Conservation (phyloP, 2,329 filamentous ascomycete species). For the Aspergillus sp. region DNA sequence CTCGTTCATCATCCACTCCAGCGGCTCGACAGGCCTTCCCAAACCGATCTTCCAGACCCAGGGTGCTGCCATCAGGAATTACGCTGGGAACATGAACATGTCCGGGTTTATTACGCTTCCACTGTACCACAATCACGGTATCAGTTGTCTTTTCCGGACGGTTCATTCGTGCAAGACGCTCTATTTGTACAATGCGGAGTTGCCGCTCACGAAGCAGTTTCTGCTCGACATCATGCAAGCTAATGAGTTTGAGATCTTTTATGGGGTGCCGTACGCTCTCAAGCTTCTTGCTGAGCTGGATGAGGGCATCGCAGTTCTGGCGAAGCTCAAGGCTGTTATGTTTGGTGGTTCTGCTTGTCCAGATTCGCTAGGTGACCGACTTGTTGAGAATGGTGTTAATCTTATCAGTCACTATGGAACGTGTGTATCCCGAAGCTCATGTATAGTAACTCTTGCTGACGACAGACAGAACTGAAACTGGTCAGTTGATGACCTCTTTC, state of each 20-base stretch:
- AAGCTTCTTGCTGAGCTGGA: slow-evolving; percentile 56
- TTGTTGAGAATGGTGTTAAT: slow-evolving; percentile 50
- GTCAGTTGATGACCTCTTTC: slow-evolving; percentile 56
- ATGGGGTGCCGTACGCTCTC: slow-evolving; percentile 58
- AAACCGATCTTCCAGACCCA: slow-evolving; percentile 58
- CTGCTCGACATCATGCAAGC: slow-evolving; percentile 41
- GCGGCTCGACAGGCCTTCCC: slow-evolving; percentile 55
- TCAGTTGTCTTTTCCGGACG: slow-evolving; percentile 49
- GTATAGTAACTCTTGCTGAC: too few relatives aligned
- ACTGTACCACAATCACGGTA: slow-evolving; percentile 54
- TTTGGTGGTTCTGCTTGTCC: slow-evolving; percentile 55
- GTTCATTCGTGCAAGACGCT: slow-evolving; percentile 47
- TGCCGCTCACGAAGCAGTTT: slow-evolving; percentile 50
- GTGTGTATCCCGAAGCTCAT: slow-evolving; percentile 27
- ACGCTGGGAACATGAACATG: slow-evolving; percentile 40
- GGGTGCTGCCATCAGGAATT: slow-evolving; percentile 44
- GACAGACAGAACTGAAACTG: slow-evolving; percentile 49
- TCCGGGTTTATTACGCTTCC: slow-evolving; percentile 51
- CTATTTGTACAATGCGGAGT: slow-evolving; percentile 48
- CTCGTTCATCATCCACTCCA: slow-evolving; percentile 45
- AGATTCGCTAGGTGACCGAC: slow-evolving; percentile 50
- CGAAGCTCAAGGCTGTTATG: slow-evolving; percentile 46
- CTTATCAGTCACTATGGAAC: slow-evolving; percentile 53
- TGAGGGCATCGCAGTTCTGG: slow-evolving; percentile 46
- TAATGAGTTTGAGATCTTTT: slow-evolving; percentile 48